These are phyloP conservation scores for Claviceps sp. DNA, from an alignment of 2,329 filamentous ascomycete genomes.

Conservation along the genomic window DNA sequence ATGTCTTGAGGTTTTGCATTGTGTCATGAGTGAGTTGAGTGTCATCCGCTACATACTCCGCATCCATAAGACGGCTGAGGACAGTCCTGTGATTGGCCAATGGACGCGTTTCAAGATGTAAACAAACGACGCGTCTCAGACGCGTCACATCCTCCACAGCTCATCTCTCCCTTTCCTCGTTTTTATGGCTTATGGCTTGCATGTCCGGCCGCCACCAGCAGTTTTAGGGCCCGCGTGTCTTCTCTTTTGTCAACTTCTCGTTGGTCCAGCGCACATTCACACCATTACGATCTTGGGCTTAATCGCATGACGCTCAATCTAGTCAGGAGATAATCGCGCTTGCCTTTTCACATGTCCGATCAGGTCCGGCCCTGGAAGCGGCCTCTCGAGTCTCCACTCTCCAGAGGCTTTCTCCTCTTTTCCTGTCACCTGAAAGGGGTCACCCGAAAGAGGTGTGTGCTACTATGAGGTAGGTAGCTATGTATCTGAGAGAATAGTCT, in stretches of 20 bases:
- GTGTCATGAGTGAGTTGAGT: no score
- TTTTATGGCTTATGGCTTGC: neutral
- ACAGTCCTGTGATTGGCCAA: constrained; percentile 1
- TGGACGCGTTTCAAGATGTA: constrained; percentile 1
- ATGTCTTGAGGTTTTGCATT: neutral
- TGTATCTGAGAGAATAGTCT: no score
- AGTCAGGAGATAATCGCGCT: neutral
- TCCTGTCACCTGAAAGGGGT: neutral
- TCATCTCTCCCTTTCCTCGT: neutral
- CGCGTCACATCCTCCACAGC: neutral
- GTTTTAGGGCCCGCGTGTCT: neutral
- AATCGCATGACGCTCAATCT: neutral
- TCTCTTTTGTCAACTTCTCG: neutral
- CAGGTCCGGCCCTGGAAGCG: neutral
- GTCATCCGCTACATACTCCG: no score
- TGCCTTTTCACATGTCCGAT: constrained; percentile 1
- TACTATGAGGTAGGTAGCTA: no score
- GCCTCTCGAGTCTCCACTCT: no score
- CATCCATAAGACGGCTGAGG: no score
- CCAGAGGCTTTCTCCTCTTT: neutral
- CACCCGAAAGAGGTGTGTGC: no score
- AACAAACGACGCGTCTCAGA: constrained; percentile 6
- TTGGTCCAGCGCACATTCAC: constrained; percentile 2
- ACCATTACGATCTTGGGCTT: neutral
- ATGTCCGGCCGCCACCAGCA: neutral